Percentiles rank a stretch among this genome's conserved stretches.
phyloP scores from a whole-genome alignment of 805 yeast species.

The Candida xyloterini region DNA sequence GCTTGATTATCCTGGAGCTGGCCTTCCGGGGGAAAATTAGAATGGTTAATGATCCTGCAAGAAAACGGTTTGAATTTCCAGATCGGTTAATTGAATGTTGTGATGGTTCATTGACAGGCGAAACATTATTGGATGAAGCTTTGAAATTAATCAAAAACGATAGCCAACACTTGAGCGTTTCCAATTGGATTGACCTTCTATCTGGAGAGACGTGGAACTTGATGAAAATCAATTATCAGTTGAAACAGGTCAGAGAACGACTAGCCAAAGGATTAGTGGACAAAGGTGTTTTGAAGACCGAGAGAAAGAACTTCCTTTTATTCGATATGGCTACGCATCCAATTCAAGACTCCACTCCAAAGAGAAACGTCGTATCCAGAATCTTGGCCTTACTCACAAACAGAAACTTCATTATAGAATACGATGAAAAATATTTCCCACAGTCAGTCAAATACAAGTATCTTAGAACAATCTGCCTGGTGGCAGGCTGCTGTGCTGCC shows the following conservation, averaged over 20 bases:
- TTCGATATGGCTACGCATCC: slow-evolving; percentile 99
- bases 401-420: slow-evolving; percentile 59
- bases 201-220: slow-evolving; percentile 98
- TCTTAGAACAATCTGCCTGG: slow-evolving; percentile 76
- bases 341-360: slow-evolving; percentile 78
- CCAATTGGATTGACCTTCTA: slow-evolving; percentile 90
- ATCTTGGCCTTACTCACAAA: slow-evolving; percentile 66
- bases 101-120: slow-evolving; percentile 87
- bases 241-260: slow-evolving; percentile 95
- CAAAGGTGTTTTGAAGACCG: slow-evolving; percentile 94
- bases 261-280: slow-evolving; percentile 96
- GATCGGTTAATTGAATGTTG: slow-evolving; percentile 87
- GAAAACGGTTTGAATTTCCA: slow-evolving; percentile 81
- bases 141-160: slow-evolving; percentile 84
- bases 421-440: slow-evolving; percentile 64
- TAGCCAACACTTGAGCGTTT: slow-evolving; percentile 71
- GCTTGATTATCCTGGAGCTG: slow-evolving; percentile 87
- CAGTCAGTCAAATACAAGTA: slow-evolving; percentile 61
- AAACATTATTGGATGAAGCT: slow-evolving; percentile 91
- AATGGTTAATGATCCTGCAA: slow-evolving; percentile 86
- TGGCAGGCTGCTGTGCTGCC: slow-evolving; percentile 91
- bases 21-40: slow-evolving; percentile 88
- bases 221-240: slow-evolving; percentile 89
- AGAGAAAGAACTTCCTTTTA: slow-evolving; percentile 86
- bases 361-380: slow-evolving; percentile 75